These are phyloP conservation scores for Globisporangium recalcitrans DNA, from an alignment of 352 stramenopile genomes.

Conservation along the genomic window DNA sequence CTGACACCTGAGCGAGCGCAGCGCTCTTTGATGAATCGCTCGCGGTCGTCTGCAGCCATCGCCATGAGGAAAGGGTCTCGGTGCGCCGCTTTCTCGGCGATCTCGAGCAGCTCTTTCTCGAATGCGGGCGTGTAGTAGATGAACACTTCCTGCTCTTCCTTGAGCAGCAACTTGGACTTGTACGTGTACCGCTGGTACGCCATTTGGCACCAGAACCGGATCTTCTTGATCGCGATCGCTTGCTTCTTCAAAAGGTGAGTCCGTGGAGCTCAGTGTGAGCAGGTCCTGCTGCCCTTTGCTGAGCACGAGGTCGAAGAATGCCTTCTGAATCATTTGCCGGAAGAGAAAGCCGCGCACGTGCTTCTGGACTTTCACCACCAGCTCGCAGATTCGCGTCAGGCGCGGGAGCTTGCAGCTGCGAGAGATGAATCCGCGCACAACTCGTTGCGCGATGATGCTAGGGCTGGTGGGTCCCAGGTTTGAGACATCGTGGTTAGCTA, in stretches of 20 bases:
- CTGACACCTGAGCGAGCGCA: constrained; percentile 51
- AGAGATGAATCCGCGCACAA: constrained; percentile 49
- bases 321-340: constrained; percentile 31
- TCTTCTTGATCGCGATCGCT: constrained; percentile 67
- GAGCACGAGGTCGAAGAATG: constrained; percentile 49
- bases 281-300: constrained; percentile 41
- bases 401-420: constrained; percentile 31
- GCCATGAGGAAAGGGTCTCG: constrained; percentile 65
- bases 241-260: constrained; percentile 44
- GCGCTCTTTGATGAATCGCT: constrained; percentile 40
- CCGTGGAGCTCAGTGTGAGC: constrained; percentile 31
- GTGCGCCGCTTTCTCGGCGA: constrained; percentile 41
- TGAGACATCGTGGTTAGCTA: not conserved
- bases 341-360: constrained; percentile 60
- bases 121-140: constrained; percentile 69
- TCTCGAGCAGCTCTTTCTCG: constrained; percentile 47
- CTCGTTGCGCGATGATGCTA: constrained; percentile 29
- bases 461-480: constrained; percentile 15
- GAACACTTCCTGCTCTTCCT: constrained; percentile 57
- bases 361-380: constrained; percentile 53
- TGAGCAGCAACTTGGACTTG: constrained; percentile 45
- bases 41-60: constrained; percentile 34
- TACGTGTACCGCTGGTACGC: constrained; percentile 58
- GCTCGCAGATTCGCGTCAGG: constrained; percentile 36
- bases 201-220: constrained; percentile 75